Conservation (phyloP, 192 early-diverging fungal genomes). For the Geosiphon pyriformis region DNA sequence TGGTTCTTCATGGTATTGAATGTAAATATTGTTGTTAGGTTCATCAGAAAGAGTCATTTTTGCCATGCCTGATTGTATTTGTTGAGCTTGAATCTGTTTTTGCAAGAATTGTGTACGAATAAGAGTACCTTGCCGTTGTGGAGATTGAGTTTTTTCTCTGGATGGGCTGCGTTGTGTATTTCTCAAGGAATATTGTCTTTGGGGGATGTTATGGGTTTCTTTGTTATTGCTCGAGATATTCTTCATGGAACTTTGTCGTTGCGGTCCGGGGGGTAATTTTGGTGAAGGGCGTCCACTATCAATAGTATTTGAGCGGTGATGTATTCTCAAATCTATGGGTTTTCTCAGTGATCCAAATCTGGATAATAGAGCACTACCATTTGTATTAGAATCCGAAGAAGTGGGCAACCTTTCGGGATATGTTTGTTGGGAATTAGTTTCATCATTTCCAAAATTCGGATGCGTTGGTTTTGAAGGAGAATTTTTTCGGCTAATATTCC, state of each 20-base stretch:
- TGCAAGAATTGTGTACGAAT: slow-evolving; percentile 6
- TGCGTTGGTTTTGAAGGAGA: no score
- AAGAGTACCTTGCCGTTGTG: slow-evolving; percentile 5
- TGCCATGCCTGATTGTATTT: not conserved
- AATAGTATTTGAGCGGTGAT: slow-evolving; percentile 7
- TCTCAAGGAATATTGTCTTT: no score
- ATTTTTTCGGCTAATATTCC: not conserved
- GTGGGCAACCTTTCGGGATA: no score
- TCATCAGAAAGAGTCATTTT: slow-evolving; percentile 1
- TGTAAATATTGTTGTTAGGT: not conserved
- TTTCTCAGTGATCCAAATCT: not conserved
- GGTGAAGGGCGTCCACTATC: slow-evolving; percentile 14
- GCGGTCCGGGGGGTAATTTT: not conserved
- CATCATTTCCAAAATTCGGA: no score
- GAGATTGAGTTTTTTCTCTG: not conserved
- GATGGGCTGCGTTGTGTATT: not conserved
- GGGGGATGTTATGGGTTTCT: no score
- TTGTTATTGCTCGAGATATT: no score
- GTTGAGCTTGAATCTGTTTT: slow-evolving; percentile 6
- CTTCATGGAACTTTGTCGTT: not conserved
- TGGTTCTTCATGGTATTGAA: not conserved
- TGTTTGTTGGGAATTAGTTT: no score
- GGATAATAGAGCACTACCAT: not conserved
- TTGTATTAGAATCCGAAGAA: not conserved
- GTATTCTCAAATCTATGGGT: not conserved